phyloP scores from a whole-genome alignment of 768 basidiomycete genomes.

The Mycena capillaripes region DNA sequence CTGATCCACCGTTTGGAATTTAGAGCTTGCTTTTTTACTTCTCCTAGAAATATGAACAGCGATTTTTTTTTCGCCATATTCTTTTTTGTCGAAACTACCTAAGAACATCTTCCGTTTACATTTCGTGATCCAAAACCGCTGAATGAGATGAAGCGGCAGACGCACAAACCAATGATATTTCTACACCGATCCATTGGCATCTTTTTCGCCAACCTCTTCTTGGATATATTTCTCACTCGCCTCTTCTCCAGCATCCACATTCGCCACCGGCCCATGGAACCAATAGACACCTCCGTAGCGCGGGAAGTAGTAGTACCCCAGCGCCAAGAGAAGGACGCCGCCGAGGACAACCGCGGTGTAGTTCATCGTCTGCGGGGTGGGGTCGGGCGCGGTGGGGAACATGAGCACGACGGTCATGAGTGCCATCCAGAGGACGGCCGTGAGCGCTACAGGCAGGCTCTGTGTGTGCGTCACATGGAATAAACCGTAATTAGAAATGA shows the following conservation, averaged over 20 bases:
- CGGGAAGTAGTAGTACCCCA: constrained; percentile 71
- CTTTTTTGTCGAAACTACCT: too few species aligned
- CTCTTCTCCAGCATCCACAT: neutral
- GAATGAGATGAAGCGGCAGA: too few species aligned
- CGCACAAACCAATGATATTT: neutral
- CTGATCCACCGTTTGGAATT: too few species aligned
- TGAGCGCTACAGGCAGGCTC: constrained; percentile 61
- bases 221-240: neutral
- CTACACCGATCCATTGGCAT: neutral
- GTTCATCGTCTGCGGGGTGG: constrained; percentile 65
- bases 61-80: too few species aligned
- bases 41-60: too few species aligned
- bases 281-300: constrained; percentile 46
- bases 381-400: constrained; percentile 60
- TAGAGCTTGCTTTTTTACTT: too few species aligned
- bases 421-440: constrained; percentile 66
- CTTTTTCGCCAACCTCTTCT: too few species aligned
- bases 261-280: constrained; percentile 44
- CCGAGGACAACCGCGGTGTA: constrained; percentile 70
- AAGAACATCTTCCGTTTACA: too few species aligned
- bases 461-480: constrained; percentile 26
- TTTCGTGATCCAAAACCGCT: too few species aligned
- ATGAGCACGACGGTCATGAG: constrained; percentile 65
- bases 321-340: constrained; percentile 61
- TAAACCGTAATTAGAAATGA: too few species aligned